Percentiles rank a stretch among this genome's conserved stretches.
These are phyloP conservation scores for Cryptococcus jaspeensis DNA, from an alignment of 1,284 basidiomycete genomes.

Conservation along the genomic window DNA sequence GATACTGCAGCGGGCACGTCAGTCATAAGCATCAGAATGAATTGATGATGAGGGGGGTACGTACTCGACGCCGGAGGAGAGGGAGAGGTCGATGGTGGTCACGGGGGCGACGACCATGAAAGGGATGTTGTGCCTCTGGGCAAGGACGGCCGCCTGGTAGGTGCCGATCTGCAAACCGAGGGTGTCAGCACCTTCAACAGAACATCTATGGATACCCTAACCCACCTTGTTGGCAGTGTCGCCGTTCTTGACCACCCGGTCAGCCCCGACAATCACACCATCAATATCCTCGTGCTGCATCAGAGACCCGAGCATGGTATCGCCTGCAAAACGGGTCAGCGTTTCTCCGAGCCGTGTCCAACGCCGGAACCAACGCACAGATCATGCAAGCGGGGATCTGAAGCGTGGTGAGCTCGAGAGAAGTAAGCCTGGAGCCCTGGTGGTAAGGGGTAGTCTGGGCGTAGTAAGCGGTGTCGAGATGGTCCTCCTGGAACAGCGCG, in stretches of 20 bases:
- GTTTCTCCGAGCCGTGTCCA: not conserved
- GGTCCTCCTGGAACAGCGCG: conserved; percentile 71
- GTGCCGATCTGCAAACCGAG: conserved; percentile 66
- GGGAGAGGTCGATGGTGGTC: conserved; percentile 78
- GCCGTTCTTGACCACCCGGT: conserved; percentile 82
- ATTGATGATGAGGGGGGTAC: conserved; percentile 29
- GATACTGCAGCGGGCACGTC: conserved; percentile 58
- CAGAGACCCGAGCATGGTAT: conserved; percentile 89
- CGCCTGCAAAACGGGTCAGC: conserved; percentile 52
- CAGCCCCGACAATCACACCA: conserved; percentile 81
- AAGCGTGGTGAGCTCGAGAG: conserved; percentile 78
- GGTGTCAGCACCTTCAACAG: not conserved
- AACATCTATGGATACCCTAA: not conserved
- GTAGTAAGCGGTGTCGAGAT: conserved; percentile 76
- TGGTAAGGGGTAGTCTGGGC: conserved; percentile 90
- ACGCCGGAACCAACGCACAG: conserved; percentile 45
- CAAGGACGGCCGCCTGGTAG: conserved; percentile 84
- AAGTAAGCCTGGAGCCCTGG: conserved; percentile 75
- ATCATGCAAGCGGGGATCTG: conserved; percentile 86
- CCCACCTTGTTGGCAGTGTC: conserved; percentile 89
- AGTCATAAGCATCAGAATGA: conserved; percentile 1
- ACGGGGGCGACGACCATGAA: conserved; percentile 88
- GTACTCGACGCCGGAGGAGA: conserved; percentile 69
- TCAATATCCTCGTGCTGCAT: conserved; percentile 84
- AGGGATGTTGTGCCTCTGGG: conserved; percentile 76